Evolutionary conservation across 768 basidiomycete species (phyloP), one percentile per base, ranked within the genome.

Genomic region (Mycena capillaripes): DNA sequence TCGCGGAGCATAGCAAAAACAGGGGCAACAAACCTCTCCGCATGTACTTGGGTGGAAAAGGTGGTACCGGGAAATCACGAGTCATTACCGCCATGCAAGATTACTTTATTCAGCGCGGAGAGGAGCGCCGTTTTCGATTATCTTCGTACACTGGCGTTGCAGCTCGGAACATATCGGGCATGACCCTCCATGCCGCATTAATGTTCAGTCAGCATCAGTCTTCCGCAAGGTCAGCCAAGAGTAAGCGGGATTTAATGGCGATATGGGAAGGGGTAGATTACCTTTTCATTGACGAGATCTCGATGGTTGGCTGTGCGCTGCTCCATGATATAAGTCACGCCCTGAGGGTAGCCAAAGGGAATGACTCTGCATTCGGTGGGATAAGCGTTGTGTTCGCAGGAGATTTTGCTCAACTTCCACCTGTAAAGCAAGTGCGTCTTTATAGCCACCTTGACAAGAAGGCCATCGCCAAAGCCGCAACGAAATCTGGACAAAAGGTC

Each of bases 341-440:
- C 0, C 64, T 87, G 0, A 70, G 50, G 0, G 69, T 75, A 0
- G 85, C 82, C 0, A 86, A 83, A 67, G 82, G 78, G 17, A 77
- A 72, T 25, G 48, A 48, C 0, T 14, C 36, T 21, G 69, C 78
- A 0, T 87, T 86, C 76, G 85, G 86, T 3, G 84, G 84, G 0
- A 77, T 86, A 0, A 86, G 82, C 52, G 69, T 86, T 1, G 82
- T 87, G 0, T 84, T 85, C 64, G 83, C 84, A 0, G 85, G 86
- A 0, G 85, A 87, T 65, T 86, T 88, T 69, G 78, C 80, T 0
- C 86, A 88, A 59, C 69, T 85, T 1, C 82, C 84, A 0, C 86
- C 86, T 17, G 65, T 66, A 4, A 27, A 42, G 0, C 46, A 66
- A 11, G 29, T 27, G 12, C 30, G 32, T 6, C 55, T 56, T 2